Conservation (phyloP, 73 alveolate genomes). For the Blepharisma stoltei region DNA sequence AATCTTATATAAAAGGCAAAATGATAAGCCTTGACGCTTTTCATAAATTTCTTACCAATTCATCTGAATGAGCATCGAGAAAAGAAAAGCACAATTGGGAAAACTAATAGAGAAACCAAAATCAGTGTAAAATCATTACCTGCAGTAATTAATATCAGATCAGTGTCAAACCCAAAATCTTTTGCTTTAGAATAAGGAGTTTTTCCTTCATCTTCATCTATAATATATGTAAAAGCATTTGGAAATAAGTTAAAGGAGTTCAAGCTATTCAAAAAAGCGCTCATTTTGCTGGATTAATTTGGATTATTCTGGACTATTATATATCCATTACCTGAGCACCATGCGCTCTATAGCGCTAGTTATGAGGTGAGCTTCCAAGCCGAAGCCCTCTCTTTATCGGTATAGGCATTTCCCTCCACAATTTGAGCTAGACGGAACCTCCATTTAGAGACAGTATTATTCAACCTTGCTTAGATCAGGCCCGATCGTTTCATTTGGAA, state of each 20-base stretch:
- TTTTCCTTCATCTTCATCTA: background rate
- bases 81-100: background rate
- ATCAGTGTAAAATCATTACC: background rate
- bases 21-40: background rate
- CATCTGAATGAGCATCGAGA: background rate
- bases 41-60: background rate
- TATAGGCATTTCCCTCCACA: too few relatives aligned
- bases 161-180: constrained; percentile 6
- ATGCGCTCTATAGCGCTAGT: too few relatives aligned
- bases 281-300: background rate
- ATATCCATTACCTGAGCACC: too few relatives aligned
- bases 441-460: too few relatives aligned
- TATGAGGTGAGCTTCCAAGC: too few relatives aligned
- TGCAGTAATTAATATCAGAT: background rate
- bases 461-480: too few relatives aligned
- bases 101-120: background rate
- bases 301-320: too few relatives aligned
- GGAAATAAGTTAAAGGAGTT: background rate
- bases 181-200: background rate
- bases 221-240: background rate
- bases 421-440: too few relatives aligned
- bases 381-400: too few relatives aligned
- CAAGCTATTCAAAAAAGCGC: background rate
- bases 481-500: too few relatives aligned
- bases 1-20: background rate